Base-by-base conservation (phyloP, 495 filamentous ascomycete genomes). In the Aspergillus nanangensis region DNA sequence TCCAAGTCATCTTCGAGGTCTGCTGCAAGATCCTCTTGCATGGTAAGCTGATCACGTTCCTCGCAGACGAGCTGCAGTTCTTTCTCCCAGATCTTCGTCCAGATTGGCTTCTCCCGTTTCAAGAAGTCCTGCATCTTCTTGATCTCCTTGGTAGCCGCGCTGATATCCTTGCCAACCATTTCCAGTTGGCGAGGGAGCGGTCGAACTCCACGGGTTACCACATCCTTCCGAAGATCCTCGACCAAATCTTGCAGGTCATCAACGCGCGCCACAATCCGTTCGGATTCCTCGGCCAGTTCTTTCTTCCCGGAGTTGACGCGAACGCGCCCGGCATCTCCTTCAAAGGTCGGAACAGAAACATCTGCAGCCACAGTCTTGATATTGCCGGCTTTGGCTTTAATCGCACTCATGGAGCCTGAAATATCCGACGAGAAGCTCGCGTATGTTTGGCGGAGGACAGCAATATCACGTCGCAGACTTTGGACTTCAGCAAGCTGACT, bases 11-110 rank as follows among this genome's bases (percentile, higher is more conserved):
- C 90, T 50, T 94, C 81, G 37, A 99, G 66, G 69, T 99, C 93
- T 8, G 89, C 81, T 45, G 87, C 86, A 18, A 97, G 78, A 33
- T 95, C 93, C 65, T 99, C 93, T 66, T 94, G 88, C 72, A 96
- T 84, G 14, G 88, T 93, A 42, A 97, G 77, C 56, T 95, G 82
- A 57, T 97, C 92, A 55, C 90, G 83, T 51, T 96, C 94, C 52
- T 91, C 88, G 68, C 91, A 97, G 11, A 99, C 93, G 38, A 89
- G 77, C 63, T 95, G 84, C 37, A 99, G 72, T 57, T 97, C 90
- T 66, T 89, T 87, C 77, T 96, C 90, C 93, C 94, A 97, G 48
- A 97, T 93, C 76, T 95, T 95, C 19, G 87, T 94, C 89, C 93
- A 99, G 36, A 95, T 70, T 0, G 93, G 93, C 66, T 94, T 95